A percentile compares a stretch with the other conserved stretches of the same genome.
These are phyloP conservation scores for Scytalidium sp. DNA, from an alignment of 2,329 filamentous ascomycete species.

Conservation along the genomic window DNA sequence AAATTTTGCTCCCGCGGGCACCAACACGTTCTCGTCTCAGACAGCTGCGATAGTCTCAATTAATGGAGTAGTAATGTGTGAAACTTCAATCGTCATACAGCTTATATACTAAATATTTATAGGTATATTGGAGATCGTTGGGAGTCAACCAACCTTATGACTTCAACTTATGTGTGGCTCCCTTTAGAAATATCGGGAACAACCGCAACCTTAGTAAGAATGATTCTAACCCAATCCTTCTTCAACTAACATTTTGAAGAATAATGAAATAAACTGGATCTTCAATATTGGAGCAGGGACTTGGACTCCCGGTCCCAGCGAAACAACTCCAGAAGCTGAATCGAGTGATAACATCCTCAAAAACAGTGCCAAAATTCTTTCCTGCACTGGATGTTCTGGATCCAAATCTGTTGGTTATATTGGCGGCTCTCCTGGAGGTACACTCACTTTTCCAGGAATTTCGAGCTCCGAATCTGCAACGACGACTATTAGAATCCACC, in stretches of 20 bases:
- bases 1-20: conserved; percentile 54
- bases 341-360: conserved; percentile 34
- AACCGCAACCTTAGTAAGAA: conserved; percentile 40
- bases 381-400: conserved; percentile 51
- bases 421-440: conserved; percentile 45
- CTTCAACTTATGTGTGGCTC: conserved; percentile 63
- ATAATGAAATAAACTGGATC: conserved; percentile 54
- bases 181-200: conserved; percentile 53
- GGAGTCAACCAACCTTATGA: conserved; percentile 55
- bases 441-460: conserved; percentile 45
- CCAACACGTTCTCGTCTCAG: conserved; percentile 57
- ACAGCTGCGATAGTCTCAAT: conserved; percentile 55
- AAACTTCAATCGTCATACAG: not conserved
- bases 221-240: not conserved
- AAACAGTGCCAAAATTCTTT: conserved; percentile 41
- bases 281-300: conserved; percentile 40
- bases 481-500: conserved; percentile 52
- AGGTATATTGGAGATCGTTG: conserved; percentile 69
- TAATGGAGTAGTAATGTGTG: conserved; percentile 26
- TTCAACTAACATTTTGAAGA: conserved; percentile 15
- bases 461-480: conserved; percentile 38
- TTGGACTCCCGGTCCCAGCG: conserved; percentile 39
- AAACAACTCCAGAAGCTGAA: conserved; percentile 52
- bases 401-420: conserved; percentile 49
- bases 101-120: not conserved